Evolutionary conservation across 306 rosid genomes (phyloP).

Genomic region (Quercus engelmannii): DNA sequence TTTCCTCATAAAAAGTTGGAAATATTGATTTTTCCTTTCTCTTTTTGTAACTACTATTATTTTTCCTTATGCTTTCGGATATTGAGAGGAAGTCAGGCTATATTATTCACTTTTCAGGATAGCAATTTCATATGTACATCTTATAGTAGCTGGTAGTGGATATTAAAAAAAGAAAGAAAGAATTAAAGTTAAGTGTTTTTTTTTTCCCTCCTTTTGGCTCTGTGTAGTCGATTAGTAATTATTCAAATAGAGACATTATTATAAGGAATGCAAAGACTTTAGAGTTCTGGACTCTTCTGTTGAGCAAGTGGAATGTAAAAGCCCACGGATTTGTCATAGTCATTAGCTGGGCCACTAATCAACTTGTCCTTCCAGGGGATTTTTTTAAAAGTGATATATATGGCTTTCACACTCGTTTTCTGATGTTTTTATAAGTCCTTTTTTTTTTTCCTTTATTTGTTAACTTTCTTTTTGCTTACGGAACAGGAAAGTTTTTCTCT

Average conservation of each 20-base stretch:
- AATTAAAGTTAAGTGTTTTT: too few relatives aligned
- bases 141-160: too few relatives aligned
- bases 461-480: too few relatives aligned
- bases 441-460: too few relatives aligned
- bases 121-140: too few relatives aligned
- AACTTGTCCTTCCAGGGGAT: background rate
- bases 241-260: background rate
- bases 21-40: background rate
- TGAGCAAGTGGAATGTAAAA: background rate
- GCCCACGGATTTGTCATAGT: conserved; percentile 18
- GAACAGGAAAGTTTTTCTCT: too few relatives aligned
- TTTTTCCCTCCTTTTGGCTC: background rate
- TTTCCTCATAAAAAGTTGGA: background rate
- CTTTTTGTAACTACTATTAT: background rate
- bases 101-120: too few relatives aligned
- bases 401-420: too few relatives aligned
- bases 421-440: too few relatives aligned
- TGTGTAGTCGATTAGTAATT: background rate
- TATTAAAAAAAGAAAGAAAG: too few relatives aligned
- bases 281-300: background rate
- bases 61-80: background rate
- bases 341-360: background rate
- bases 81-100: background rate
- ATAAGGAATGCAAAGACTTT: background rate
- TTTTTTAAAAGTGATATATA: background rate